phyloP scores from a whole-genome alignment of 2,329 filamentous ascomycete species.

The Corinectria fuckeliana region DNA sequence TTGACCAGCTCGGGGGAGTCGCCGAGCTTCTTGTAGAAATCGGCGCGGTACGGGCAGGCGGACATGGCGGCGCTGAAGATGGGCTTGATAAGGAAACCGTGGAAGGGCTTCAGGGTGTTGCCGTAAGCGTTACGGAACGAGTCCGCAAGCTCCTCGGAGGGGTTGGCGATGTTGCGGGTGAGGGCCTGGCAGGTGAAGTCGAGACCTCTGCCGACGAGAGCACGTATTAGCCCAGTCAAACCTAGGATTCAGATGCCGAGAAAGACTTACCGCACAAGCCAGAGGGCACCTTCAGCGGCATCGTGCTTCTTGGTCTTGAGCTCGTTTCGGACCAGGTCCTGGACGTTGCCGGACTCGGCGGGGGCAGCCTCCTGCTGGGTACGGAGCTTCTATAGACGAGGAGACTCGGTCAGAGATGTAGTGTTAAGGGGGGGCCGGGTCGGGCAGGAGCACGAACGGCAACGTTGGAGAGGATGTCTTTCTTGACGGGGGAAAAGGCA shows the following conservation, averaged over 20 bases:
- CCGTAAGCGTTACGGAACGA: conserved; percentile 90
- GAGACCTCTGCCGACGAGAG: conserved; percentile 69
- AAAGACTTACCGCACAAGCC: conserved; percentile 77
- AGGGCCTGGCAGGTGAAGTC: conserved; percentile 92
- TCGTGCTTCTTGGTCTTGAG: conserved; percentile 87
- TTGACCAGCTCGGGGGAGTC: conserved; percentile 67
- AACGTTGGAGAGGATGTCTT: conserved; percentile 88
- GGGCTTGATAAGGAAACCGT: conserved; percentile 88
- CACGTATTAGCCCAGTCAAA: not conserved
- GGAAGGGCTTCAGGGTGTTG: conserved; percentile 87
- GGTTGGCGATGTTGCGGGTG: conserved; percentile 73
- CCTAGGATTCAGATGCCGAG: too few relatives aligned
- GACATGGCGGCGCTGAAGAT: conserved; percentile 93
- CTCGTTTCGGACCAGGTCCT: conserved; percentile 86
- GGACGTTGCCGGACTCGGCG: conserved; percentile 79
- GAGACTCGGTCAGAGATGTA: conserved; percentile 24
- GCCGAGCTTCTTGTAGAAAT: conserved; percentile 91
- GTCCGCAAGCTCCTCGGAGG: conserved; percentile 75
- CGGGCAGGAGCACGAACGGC: conserved; percentile 63
- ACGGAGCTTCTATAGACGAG: conserved; percentile 76
- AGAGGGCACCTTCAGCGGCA: conserved; percentile 88
- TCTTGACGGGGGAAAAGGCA: conserved; percentile 90
- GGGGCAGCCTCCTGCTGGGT: conserved; percentile 81
- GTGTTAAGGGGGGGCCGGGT: not conserved
- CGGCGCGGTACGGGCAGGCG: conserved; percentile 89